phyloP scores from a whole-genome alignment of 2,329 filamentous ascomycete species.

The Aspergillus alliaceus region DNA sequence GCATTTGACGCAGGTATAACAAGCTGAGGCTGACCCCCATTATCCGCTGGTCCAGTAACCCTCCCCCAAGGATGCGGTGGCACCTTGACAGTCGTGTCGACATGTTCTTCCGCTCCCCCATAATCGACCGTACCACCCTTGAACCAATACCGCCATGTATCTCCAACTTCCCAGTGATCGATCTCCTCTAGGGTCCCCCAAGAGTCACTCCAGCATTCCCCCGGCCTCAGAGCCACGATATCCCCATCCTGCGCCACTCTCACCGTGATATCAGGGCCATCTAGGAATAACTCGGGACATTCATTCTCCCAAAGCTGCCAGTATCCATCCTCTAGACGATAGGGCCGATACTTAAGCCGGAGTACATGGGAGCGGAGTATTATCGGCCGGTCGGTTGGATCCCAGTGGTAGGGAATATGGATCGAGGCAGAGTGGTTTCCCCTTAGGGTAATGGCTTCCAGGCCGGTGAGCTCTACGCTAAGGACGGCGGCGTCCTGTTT shows the following conservation, averaged over 20 bases:
- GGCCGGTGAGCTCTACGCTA: background rate
- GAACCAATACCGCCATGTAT: background rate
- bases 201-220: background rate
- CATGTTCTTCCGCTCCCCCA: background rate
- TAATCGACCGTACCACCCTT: background rate
- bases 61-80: background rate
- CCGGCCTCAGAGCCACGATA: background rate
- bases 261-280: background rate
- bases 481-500: background rate
- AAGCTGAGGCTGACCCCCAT: background rate
- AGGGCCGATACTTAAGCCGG: background rate
- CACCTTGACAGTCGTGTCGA: background rate
- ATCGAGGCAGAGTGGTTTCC: background rate
- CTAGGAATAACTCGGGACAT: background rate
- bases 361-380: background rate
- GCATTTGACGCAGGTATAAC: background rate
- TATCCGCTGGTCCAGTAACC: background rate
- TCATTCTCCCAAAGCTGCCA: background rate
- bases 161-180: background rate
- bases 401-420: background rate
- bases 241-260: background rate
- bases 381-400: background rate
- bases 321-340: background rate
- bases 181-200: background rate
- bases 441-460: background rate